Percentiles rank a stretch among this genome's conserved stretches.
Evolutionary conservation across 768 basidiomycete species (phyloP).

Genomic region (Collybiopsis confluens): DNA sequence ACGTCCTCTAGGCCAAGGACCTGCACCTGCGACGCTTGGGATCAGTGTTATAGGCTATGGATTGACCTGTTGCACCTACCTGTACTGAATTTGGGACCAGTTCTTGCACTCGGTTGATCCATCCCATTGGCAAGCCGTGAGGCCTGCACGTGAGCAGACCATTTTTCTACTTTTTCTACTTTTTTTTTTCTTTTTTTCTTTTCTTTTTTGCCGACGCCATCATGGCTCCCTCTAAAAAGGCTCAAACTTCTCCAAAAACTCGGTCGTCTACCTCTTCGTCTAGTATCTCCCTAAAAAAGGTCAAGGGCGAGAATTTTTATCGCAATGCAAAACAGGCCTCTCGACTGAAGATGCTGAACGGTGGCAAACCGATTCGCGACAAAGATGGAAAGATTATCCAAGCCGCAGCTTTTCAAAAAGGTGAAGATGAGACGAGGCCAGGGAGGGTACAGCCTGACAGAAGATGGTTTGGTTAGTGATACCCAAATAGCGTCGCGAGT

Average conservation of each 20-base stretch:
- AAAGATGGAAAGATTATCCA: conserved; percentile 88
- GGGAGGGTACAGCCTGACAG: conserved; percentile 94
- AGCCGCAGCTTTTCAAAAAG: conserved; percentile 94
- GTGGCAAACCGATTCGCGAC: conserved; percentile 89
- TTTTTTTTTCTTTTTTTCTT: not conserved
- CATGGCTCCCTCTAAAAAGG: conserved; percentile 28
- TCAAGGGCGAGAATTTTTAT: conserved; percentile 97
- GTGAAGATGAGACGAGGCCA: conserved; percentile 85
- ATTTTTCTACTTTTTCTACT: too few species aligned
- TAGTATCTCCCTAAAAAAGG: conserved; percentile 56
- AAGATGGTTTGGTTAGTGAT: conserved; percentile 88
- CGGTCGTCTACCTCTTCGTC: conserved; percentile 43
- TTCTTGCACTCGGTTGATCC: not conserved
- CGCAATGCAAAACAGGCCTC: conserved; percentile 88
- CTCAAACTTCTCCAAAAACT: conserved; percentile 31
- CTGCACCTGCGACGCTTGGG: conserved; percentile 25
- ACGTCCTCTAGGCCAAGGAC: conserved; percentile 26
- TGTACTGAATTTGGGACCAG: conserved; percentile 11
- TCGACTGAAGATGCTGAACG: conserved; percentile 87
- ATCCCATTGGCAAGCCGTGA: conserved; percentile 1
- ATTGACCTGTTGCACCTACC: conserved; percentile 1
- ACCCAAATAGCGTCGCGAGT: not conserved
- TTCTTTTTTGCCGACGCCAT: not conserved
- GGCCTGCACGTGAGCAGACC: not conserved
- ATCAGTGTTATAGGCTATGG: not conserved